phyloP scores from a whole-genome alignment of 2,329 filamentous ascomycete genomes.

The Neoarthrinium moseri region DNA sequence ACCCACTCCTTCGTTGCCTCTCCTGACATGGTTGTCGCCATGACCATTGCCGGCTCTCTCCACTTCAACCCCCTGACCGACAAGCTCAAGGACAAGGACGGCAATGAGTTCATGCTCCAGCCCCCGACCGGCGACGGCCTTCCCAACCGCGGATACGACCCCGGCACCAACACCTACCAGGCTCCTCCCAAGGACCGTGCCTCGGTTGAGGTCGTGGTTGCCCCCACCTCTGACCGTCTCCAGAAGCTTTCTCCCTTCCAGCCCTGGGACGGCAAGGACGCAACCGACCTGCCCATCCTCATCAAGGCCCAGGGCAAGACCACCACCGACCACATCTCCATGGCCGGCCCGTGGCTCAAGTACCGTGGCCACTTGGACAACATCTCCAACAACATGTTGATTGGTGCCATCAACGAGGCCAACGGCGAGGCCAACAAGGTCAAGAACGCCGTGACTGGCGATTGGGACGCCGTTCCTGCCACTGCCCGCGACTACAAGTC shows the following conservation, averaged over 20 bases:
- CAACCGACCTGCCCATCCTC: constrained; percentile 78
- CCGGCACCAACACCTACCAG: constrained; percentile 92
- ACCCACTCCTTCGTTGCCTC: constrained; percentile 93
- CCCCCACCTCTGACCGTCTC: constrained; percentile 88
- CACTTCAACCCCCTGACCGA: constrained; percentile 96
- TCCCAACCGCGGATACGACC: constrained; percentile 80
- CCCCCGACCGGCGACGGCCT: constrained; percentile 79
- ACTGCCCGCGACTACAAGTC: constrained; percentile 98
- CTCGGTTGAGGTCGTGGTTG: constrained; percentile 74
- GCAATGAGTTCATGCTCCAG: constrained; percentile 90
- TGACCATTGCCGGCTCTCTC: constrained; percentile 79
- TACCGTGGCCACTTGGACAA: constrained; percentile 99
- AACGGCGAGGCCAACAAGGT: constrained; percentile 98
- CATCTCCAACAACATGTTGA: constrained; percentile 99
- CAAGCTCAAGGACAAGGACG: constrained; percentile 88
- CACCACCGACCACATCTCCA: constrained; percentile 95
- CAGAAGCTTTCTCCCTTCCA: constrained; percentile 86
- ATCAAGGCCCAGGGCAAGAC: constrained; percentile 98
- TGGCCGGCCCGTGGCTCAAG: constrained; percentile 96
- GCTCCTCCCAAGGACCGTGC: constrained; percentile 80
- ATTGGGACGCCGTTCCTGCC: constrained; percentile 85
- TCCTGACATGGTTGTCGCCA: constrained; percentile 83
- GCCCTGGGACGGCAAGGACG: constrained; percentile 91
- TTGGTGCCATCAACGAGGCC: constrained; percentile 92
- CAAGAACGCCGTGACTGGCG: constrained; percentile 82